phyloP scores from a whole-genome alignment of 176 grass and related monocot genomes.

The Juncus effusus region DNA sequence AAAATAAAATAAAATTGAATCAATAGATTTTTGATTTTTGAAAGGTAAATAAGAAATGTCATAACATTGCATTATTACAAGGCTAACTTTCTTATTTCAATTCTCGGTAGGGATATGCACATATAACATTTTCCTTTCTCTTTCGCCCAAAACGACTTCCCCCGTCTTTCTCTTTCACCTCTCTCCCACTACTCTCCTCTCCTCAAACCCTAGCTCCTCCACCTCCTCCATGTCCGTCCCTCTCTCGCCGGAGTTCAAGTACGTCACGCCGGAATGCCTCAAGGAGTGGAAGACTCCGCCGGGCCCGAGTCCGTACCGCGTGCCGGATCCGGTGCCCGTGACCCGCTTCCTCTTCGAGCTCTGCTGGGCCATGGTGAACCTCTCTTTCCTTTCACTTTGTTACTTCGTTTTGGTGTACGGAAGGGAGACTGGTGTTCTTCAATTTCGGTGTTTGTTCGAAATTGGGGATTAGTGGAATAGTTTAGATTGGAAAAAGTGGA shows the following conservation, averaged over 20 bases:
- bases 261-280: conserved; percentile 77
- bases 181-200: neutral
- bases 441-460: no score
- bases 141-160: no score
- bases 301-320: conserved; percentile 35
- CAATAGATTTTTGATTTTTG: no score
- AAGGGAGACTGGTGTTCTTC: neutral
- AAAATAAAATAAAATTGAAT: no score
- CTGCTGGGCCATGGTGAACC: conserved; percentile 88
- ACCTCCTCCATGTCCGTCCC: conserved; percentile 35
- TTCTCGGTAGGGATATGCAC: no score
- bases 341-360: conserved; percentile 93
- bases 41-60: no score
- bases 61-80: no score
- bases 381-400: neutral
- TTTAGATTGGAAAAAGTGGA: no score
- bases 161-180: conserved; percentile 11
- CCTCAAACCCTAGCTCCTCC: conserved; percentile 9
- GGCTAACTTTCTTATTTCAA: no score
- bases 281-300: conserved; percentile 81
- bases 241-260: conserved; percentile 59
- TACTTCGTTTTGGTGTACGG: neutral
- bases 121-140: no score
- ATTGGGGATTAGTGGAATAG: no score
- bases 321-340: conserved; percentile 85